These are phyloP conservation scores for Aquanectria penicillioides DNA, from an alignment of 2,329 filamentous ascomycete genomes.

Conservation along the genomic window DNA sequence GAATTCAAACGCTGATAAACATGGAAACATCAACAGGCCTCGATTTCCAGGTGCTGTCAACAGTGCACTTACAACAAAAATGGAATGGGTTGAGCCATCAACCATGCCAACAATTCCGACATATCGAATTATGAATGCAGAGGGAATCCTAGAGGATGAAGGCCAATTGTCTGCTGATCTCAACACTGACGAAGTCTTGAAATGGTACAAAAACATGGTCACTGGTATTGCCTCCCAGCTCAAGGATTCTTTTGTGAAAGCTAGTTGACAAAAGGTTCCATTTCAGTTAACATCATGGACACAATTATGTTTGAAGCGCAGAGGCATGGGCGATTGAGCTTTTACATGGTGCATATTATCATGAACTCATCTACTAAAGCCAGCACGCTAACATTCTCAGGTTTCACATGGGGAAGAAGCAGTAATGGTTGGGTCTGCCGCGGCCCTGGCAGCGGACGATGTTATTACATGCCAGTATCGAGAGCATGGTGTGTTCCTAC, in stretches of 20 bases:
- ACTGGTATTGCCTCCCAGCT: not conserved
- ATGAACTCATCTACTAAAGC: too few relatives aligned
- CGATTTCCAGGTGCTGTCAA: slow-evolving; percentile 18
- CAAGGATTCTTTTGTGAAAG: not conserved
- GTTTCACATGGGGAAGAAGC: slow-evolving; percentile 80
- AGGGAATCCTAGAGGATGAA: slow-evolving; percentile 1
- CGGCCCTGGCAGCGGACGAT: slow-evolving; percentile 77
- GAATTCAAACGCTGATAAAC: too few relatives aligned
- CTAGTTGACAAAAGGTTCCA: not conserved
- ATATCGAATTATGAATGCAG: slow-evolving; percentile 14
- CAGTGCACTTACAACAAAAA: slow-evolving; percentile 5
- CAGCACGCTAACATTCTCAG: not conserved
- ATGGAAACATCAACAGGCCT: not conserved
- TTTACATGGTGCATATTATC: slow-evolving; percentile 82
- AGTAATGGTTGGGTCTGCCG: slow-evolving; percentile 84
- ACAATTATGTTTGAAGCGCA: slow-evolving; percentile 94
- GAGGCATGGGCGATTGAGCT: slow-evolving; percentile 83
- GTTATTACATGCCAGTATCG: slow-evolving; percentile 91
- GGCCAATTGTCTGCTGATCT: not conserved
- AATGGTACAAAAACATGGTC: slow-evolving; percentile 27
- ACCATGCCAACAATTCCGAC: slow-evolving; percentile 11
- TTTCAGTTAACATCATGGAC: slow-evolving; percentile 77
- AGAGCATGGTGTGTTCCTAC: slow-evolving; percentile 85
- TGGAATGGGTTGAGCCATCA: slow-evolving; percentile 20
- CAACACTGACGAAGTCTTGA: not conserved